A percentile compares a stretch with the other conserved stretches of the same genome.
phyloP scores from a whole-genome alignment of 345 rosid species.

The Kandelia obovata region DNA sequence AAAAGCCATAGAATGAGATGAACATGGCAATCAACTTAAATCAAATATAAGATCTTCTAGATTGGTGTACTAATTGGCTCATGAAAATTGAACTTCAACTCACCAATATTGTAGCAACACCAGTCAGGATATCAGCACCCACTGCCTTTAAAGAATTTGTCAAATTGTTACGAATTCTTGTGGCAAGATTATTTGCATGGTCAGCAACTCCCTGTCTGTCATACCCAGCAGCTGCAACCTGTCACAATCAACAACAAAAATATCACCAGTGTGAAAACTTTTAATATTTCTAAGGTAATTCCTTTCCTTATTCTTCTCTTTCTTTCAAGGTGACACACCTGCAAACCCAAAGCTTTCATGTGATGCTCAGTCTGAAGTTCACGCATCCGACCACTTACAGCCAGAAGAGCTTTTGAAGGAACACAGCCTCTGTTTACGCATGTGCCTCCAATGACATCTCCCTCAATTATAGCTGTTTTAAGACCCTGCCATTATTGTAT shows the following conservation, averaged over 20 bases:
- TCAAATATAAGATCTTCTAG: too few species aligned
- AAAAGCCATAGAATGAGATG: background rate
- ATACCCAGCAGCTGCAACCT: conserved; percentile 94
- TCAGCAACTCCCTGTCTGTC: conserved; percentile 96
- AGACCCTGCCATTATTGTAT: conserved; percentile 49
- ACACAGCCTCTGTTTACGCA: conserved; percentile 99
- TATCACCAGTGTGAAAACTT: background rate
- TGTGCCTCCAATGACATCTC: conserved; percentile 98
- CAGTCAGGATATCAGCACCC: conserved; percentile 93
- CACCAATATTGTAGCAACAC: conserved; percentile 77
- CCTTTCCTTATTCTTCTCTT: background rate
- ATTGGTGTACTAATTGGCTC: too few species aligned
- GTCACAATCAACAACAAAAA: conserved; percentile 14
- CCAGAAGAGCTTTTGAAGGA: conserved; percentile 96
- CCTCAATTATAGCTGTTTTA: conserved; percentile 93
- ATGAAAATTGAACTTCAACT: conserved; percentile 24
- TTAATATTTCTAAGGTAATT: background rate
- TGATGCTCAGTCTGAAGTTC: conserved; percentile 94
- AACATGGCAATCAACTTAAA: background rate
- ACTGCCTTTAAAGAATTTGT: conserved; percentile 92
- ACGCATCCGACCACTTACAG: conserved; percentile 95
- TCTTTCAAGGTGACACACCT: conserved; percentile 33
- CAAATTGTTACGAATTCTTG: conserved; percentile 81
- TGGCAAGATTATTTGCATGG: conserved; percentile 90
- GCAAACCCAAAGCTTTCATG: conserved; percentile 90